Conservation (phyloP, 805 yeast genomes). For the Pichia exigua region DNA sequence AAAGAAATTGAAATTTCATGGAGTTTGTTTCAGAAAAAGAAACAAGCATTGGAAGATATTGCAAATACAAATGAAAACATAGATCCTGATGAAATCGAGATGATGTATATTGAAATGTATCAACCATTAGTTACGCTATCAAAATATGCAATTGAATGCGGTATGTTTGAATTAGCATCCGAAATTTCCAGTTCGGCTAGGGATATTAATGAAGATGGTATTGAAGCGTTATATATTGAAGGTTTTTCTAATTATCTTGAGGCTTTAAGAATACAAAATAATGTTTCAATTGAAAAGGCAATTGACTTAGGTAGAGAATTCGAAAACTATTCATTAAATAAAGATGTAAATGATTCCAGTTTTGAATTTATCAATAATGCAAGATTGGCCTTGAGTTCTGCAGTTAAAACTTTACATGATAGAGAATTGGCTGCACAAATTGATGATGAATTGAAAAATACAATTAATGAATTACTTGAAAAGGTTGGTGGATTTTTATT, state of each 20-base stretch:
- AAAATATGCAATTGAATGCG: slow-evolving; percentile 72
- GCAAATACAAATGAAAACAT: slow-evolving; percentile 20
- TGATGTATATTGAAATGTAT: slow-evolving; percentile 56
- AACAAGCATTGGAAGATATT: slow-evolving; percentile 38
- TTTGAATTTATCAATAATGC: slow-evolving; percentile 27
- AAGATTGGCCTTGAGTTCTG: slow-evolving; percentile 33
- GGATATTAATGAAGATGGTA: slow-evolving; percentile 76
- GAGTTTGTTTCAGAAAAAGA: slow-evolving; percentile 53
- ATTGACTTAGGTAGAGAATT: slow-evolving; percentile 30
- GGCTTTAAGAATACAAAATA: slow-evolving; percentile 30
- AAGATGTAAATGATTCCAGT: slow-evolving; percentile 24
- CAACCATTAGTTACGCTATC: slow-evolving; percentile 69
- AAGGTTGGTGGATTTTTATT: slow-evolving; percentile 51
- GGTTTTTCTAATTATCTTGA: slow-evolving; percentile 61
- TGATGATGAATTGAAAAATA: slow-evolving; percentile 52
- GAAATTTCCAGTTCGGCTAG: slow-evolving; percentile 59
- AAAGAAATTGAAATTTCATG: slow-evolving; percentile 63
- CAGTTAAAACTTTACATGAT: slow-evolving; percentile 29
- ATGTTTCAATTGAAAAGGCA: slow-evolving; percentile 12
- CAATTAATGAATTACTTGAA: slow-evolving; percentile 41
- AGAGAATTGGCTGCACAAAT: slow-evolving; percentile 32
- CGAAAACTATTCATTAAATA: slow-evolving; percentile 30
- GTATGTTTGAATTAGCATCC: slow-evolving; percentile 55
- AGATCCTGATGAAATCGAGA: slow-evolving; percentile 35
- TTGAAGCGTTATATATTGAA: slow-evolving; percentile 77